Percentiles rank a stretch among this genome's conserved stretches.
Evolutionary conservation across 495 filamentous ascomycete species (phyloP).

Genomic region (Chaetomium cochliodes): DNA sequence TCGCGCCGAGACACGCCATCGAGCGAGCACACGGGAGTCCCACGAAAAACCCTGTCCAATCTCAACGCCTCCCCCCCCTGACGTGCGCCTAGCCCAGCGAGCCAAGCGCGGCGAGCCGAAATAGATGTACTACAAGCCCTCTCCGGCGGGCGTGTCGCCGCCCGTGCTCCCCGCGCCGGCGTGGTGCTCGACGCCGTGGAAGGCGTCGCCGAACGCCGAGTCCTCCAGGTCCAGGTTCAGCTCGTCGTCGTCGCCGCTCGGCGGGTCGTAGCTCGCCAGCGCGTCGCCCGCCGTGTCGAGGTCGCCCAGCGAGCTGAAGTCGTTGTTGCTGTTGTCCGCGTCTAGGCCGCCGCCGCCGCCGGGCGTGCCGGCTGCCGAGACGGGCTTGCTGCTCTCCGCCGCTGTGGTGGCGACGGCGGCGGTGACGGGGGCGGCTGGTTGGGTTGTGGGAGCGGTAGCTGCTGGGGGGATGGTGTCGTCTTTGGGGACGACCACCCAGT

Average conservation of each 20-base stretch:
- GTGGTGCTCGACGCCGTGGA: constrained; percentile 51
- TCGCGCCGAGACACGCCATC: too few relatives aligned
- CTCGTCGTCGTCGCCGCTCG: constrained; percentile 44
- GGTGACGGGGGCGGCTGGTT: constrained; percentile 24
- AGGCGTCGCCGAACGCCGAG: constrained; percentile 57
- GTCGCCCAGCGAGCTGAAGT: constrained; percentile 55
- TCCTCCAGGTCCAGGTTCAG: constrained; percentile 53
- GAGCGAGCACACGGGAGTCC: too few relatives aligned
- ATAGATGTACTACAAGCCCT: not conserved
- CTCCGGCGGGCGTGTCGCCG: constrained; percentile 24
- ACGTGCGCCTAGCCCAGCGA: too few relatives aligned
- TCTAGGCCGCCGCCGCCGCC: constrained; percentile 30
- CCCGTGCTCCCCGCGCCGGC: constrained; percentile 11
- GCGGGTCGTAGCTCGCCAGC: constrained; percentile 42
- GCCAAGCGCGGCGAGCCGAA: too few relatives aligned
- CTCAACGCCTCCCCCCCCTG: too few relatives aligned
- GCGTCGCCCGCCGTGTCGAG: constrained; percentile 53
- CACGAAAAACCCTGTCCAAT: too few relatives aligned
- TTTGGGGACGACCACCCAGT: constrained; percentile 58
- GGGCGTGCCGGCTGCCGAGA: constrained; percentile 44
- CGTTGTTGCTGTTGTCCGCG: constrained; percentile 47
- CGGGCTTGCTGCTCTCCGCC: constrained; percentile 33
- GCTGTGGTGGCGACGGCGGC: constrained; percentile 22
- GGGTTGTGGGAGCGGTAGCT: not conserved
- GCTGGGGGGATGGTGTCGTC: constrained; percentile 29